phyloP scores from a whole-genome alignment of 306 rosid genomes.

The Alnus rubra region DNA sequence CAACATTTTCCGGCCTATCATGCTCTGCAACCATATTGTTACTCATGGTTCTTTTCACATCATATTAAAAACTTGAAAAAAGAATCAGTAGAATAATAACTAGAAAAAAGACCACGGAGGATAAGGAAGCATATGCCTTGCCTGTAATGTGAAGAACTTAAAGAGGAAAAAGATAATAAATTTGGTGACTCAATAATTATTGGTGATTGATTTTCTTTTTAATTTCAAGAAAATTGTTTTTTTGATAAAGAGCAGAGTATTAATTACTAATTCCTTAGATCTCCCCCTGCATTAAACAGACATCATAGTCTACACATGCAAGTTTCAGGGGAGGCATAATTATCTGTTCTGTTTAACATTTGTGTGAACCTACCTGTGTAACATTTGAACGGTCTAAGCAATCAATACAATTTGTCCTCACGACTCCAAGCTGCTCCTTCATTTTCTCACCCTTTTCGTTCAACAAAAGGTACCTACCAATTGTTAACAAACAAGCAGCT shows the following conservation, averaged over 20 bases:
- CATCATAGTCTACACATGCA: not conserved
- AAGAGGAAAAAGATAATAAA: not conserved
- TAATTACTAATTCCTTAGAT: not conserved
- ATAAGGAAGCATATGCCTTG: not conserved
- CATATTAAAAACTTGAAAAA: not conserved
- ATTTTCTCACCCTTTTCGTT: conserved; percentile 89
- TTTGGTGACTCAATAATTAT: not conserved
- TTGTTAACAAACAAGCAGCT: conserved; percentile 29
- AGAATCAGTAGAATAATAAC: not conserved
- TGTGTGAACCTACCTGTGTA: conserved; percentile 71
- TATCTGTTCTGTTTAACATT: conserved; percentile 2
- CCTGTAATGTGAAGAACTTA: not conserved
- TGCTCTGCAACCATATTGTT: conserved; percentile 68
- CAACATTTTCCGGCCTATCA: conserved; percentile 85
- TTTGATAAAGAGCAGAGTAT: not conserved
- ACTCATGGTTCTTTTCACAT: conserved; percentile 10
- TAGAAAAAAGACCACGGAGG: not conserved
- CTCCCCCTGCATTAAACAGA: not conserved
- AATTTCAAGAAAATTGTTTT: not conserved
- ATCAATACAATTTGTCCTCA: conserved; percentile 92
- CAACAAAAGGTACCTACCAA: conserved; percentile 73
- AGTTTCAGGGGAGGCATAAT: not conserved
- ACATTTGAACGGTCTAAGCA: conserved; percentile 98
- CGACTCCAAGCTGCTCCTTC: conserved; percentile 96
- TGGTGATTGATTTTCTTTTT: not conserved